Base-by-base conservation (phyloP, 2,329 filamentous ascomycete species). In the Fusarium decemcellulare region DNA sequence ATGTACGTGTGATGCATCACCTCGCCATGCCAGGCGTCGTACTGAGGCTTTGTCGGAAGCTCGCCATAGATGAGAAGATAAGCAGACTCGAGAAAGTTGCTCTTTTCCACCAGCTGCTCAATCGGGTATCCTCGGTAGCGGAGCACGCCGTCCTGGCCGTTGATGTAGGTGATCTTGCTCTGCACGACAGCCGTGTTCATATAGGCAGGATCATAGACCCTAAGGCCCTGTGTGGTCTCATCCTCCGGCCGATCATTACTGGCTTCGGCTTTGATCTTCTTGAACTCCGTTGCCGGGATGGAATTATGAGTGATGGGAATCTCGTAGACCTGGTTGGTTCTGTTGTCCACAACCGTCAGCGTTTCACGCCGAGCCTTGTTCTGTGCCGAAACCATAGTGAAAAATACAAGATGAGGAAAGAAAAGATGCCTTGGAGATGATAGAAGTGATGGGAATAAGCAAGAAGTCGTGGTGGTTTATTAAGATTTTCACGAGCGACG, bases 41-140 rank as follows among this genome's bases (percentile, higher is more conserved):
- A 79, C 72, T 86, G 82, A 12, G 81, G 59, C 30, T 71, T 68
- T 0, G 82, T 84, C 2, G 85, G 85, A 44, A 86, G 79, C 58
- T 85, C 81, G 18, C 85, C 85, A 65, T 85, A 87, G 60, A 87
- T 81, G 58, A 87, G 82, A 29, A 87, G 79, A 68, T 82, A 86
- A 1, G 83, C 82, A 1, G 80, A 79, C 71, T 87, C 85, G 16
- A 85, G 79, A 68, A 86, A 87, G 65, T 81, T 81, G 70, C 83
- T 83, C 73, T 82, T 82, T 70, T 82, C 78, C 23, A 84, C 84
- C 8, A 87, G 74, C 74, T 87, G 82, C 72, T 87, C 80, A 63
- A 87, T 86, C 8, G 83, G 82, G 71, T 86, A 86, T 42, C 84
- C 85, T 9, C 85, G 82, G 72, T 87, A 87, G 42, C 84, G 83